Evolutionary conservation across 345 rosid genomes (phyloP), one percentile per base, ranked within the genome.

Genomic region (Passiflora organensis): DNA sequence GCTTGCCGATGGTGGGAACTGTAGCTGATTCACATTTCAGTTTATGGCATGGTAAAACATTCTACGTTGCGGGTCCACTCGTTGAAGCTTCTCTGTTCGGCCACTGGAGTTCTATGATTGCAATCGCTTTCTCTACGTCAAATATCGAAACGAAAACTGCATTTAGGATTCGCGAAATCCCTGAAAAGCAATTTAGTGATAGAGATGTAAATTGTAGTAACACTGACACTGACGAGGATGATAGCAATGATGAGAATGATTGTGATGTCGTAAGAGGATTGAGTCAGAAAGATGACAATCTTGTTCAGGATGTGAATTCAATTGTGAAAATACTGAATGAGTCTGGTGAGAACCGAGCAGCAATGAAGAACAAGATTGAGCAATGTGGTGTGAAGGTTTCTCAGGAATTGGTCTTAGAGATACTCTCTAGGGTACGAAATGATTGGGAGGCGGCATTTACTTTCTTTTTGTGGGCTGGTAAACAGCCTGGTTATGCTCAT

Each of bases 381-480:
- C 70, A 71, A 32, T 84, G 83, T 66, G 72, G 70, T 11, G 66
- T 86, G 56, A 66, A 59, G 60, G 81, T 68, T 15, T 66, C 89
- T 12, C 72, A 73, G 23, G 87, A 76, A 66, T 55, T 86, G 69
- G 91, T 89, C n/a, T 66, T 64, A 6, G 86, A 86, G 72, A 79
- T 86, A 55, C 82, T 93, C 43, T 84, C 93, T 37, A 73, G 73
- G 65, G 68, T 77, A 57, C 80, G 95, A 24, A 81, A 84, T 56
- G 87, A 89, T 65, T 93, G 96, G 99, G 89, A 82, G 65, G 82
- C 80, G 14, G 86, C 96, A 0, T 89, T 84, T 67, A 82, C 87
- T 41, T 89, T 93, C 86, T 86, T 89, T 58, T 39, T 86, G 25
- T 86, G 95, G 96, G 83, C 94, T 48, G 85, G 79, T 43, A 81